Conservation (phyloP, 352 stramenopile species). For the Pythium phragmitis region DNA sequence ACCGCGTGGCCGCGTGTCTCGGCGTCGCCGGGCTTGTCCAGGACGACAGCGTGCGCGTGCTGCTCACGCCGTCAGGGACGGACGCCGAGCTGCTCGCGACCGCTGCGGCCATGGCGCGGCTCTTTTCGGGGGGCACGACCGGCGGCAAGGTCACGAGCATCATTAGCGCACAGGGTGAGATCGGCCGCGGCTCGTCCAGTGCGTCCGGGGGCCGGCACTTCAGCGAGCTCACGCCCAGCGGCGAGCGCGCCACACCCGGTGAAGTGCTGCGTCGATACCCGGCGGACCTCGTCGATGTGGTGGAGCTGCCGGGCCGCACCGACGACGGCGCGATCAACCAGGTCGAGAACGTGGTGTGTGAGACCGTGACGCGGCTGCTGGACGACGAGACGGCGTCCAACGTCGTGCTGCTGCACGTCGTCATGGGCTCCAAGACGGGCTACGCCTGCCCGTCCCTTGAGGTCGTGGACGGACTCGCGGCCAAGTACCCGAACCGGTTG, state of each 20-base stretch:
- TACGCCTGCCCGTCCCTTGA: conserved; percentile 76
- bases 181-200: conserved; percentile 74
- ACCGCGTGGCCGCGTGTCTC: conserved; percentile 57
- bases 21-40: conserved; percentile 53
- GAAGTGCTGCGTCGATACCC: conserved; percentile 60
- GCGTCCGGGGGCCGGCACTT: conserved; percentile 81
- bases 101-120: conserved; percentile 57
- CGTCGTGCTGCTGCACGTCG: conserved; percentile 83
- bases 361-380: conserved; percentile 49
- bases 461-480: conserved; percentile 47
- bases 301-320: conserved; percentile 58
- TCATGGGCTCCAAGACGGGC: conserved; percentile 86
- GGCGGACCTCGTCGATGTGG: conserved; percentile 57
- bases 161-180: conserved; percentile 81
- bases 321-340: conserved; percentile 49
- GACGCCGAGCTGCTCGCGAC: conserved; percentile 86
- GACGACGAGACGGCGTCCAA: conserved; percentile 37
- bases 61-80: conserved; percentile 83
- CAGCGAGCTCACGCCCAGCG: conserved; percentile 74
- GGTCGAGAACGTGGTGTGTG: conserved; percentile 43
- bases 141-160: conserved; percentile 75
- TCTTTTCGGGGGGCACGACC: conserved; percentile 49
- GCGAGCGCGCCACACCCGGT: conserved; percentile 41
- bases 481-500: conserved; percentile 64
- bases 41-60: conserved; percentile 47